Evolutionary conservation across 352 stramenopile species (phyloP).

Genomic region (Phytophthora pluvialis): DNA sequence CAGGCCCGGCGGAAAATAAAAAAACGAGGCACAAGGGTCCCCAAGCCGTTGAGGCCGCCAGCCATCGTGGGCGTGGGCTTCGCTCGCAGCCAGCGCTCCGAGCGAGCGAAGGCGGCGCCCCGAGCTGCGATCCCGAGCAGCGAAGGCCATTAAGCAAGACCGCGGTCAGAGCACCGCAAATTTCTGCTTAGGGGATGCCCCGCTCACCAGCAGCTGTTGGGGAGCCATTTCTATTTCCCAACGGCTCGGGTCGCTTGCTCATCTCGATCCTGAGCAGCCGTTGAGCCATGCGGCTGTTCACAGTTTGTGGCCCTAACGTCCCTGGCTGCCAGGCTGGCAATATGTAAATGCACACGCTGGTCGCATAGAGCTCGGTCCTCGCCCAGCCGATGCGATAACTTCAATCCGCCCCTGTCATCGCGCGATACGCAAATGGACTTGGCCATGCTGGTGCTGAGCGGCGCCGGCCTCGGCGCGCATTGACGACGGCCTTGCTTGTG

Average conservation of each 20-base stretch:
- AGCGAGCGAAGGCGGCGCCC: background rate
- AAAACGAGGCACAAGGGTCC: constrained; percentile 4
- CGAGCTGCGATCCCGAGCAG: constrained; percentile 9
- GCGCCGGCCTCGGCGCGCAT: background rate
- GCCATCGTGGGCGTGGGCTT: background rate
- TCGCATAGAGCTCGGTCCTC: background rate
- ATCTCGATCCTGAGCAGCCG: constrained; percentile 33
- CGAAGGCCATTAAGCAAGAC: background rate
- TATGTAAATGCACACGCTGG: background rate
- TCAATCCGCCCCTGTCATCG: constrained; percentile 21
- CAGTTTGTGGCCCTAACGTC: background rate
- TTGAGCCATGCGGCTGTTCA: constrained; percentile 20
- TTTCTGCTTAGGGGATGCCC: constrained; percentile 27
- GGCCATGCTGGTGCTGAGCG: constrained; percentile 18
- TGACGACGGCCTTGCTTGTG: background rate
- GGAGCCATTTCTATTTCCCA: constrained; percentile 32
- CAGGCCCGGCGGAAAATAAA: constrained; percentile 34
- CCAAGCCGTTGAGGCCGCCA: constrained; percentile 16
- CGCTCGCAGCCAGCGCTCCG: background rate
- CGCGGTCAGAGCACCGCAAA: constrained; percentile 2
- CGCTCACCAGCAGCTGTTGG: constrained; percentile 8
- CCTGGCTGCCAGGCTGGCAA: background rate
- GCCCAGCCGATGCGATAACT: constrained; percentile 15
- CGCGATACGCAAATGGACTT: constrained; percentile 22
- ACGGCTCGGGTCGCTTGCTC: constrained; percentile 38